These are phyloP conservation scores for Acanthamoeba healyi DNA, from an alignment of 208 protist species.

Conservation along the genomic window DNA sequence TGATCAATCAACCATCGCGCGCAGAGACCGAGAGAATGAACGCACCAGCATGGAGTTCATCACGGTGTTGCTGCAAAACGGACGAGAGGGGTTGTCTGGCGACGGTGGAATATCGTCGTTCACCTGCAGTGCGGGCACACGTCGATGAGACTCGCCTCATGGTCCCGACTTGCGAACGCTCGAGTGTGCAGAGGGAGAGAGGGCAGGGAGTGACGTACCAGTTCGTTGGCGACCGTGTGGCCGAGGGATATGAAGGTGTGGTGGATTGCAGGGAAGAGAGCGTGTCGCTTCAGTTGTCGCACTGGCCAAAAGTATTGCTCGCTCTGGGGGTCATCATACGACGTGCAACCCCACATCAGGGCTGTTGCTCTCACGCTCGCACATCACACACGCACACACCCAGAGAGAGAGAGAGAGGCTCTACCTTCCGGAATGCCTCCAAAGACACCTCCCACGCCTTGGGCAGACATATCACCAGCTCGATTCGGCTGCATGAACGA, in stretches of 20 bases:
- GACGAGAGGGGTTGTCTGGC: constrained; percentile 52
- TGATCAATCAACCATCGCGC: too few species aligned
- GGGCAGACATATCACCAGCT: constrained; percentile 52
- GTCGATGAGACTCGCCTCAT: neutral
- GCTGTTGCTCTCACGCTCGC: too few species aligned
- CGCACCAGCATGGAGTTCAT: constrained; percentile 66
- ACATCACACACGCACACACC: too few species aligned
- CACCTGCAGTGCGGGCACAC: neutral
- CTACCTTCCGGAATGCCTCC: constrained; percentile 34
- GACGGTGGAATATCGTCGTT: constrained; percentile 64
- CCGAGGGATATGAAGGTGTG: constrained; percentile 61
- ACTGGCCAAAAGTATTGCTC: constrained; percentile 61
- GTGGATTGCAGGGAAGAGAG: constrained; percentile 55
- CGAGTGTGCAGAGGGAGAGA: neutral
- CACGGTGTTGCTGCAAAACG: constrained; percentile 29
- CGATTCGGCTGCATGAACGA: constrained; percentile 42
- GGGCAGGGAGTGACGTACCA: neutral
- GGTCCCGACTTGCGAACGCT: neutral
- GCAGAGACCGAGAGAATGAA: neutral
- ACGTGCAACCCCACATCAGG: too few species aligned
- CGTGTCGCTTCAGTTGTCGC: constrained; percentile 55
- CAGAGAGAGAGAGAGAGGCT: neutral
- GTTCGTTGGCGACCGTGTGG: constrained; percentile 47
- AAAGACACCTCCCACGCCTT: constrained; percentile 68
- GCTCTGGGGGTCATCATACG: neutral